Percentiles rank a stretch among this genome's conserved stretches.
Conservation (phyloP, 2,329 filamentous ascomycete genomes). For the Dactylellina drechsleri region DNA sequence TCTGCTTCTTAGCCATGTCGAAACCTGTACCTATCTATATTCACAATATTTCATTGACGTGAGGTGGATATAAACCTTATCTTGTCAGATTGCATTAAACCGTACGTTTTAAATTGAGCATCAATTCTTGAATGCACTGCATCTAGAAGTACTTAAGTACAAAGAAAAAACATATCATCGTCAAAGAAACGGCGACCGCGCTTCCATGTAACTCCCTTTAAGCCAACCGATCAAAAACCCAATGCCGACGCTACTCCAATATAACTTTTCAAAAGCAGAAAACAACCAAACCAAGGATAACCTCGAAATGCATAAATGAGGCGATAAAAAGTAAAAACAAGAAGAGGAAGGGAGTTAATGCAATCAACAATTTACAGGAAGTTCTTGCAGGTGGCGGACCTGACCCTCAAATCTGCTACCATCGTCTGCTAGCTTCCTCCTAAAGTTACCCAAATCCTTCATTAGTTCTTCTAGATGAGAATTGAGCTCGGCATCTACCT, state of each 20-base stretch:
- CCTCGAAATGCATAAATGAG: constrained; percentile 1
- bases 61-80: too few relatives aligned
- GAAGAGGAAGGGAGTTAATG: background rate
- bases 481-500: constrained; percentile 75
- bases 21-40: background rate
- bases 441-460: constrained; percentile 80
- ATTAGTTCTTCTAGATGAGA: constrained; percentile 81
- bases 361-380: constrained; percentile 44
- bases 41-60: too few relatives aligned
- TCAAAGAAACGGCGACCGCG: constrained; percentile 4
- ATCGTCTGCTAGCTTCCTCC: constrained; percentile 86
- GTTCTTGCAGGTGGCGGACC: constrained; percentile 44
- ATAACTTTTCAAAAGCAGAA: constrained; percentile 23
- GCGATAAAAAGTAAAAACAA: background rate
- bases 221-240: constrained; percentile 2
- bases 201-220: constrained; percentile 25
- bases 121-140: constrained; percentile 33
- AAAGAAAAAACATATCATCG: background rate
- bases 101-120: background rate
- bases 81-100: too few relatives aligned
- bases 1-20: background rate
- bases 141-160: background rate
- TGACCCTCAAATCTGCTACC: constrained; percentile 69
- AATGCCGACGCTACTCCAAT: constrained; percentile 21
- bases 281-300: constrained; percentile 9